Conservation (phyloP, 2,329 filamentous ascomycete species). For the Rutstroemia sp. region DNA sequence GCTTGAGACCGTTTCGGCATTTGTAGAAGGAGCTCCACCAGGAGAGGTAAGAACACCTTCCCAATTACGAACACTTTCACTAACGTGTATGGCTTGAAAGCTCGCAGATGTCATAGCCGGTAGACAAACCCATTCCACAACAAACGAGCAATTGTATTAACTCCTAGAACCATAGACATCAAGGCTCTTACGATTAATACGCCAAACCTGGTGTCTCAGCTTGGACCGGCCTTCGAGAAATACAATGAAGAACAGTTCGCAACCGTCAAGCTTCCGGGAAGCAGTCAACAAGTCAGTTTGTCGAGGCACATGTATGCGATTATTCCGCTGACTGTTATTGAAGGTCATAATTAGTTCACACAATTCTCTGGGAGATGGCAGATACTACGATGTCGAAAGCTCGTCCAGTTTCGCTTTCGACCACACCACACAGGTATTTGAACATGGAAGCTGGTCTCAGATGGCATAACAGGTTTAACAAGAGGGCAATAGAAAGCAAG, state of each 20-base stretch:
- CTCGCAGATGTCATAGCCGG: constrained; percentile 83
- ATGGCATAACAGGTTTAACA: not conserved
- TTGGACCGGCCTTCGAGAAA: constrained; percentile 78
- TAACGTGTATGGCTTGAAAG: constrained; percentile 39
- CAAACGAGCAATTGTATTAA: not conserved
- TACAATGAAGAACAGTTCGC: constrained; percentile 96
- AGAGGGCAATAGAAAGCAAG: constrained; percentile 61
- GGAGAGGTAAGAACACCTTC: constrained; percentile 64
- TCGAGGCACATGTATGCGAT: no score
- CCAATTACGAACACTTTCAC: constrained; percentile 1
- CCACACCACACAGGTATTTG: constrained; percentile 64
- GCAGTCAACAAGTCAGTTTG: constrained; percentile 62
- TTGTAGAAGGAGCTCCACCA: constrained; percentile 88
- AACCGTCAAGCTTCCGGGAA: constrained; percentile 81
- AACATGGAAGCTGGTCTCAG: not conserved
- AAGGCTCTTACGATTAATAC: constrained; percentile 72
- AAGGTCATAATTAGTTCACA: constrained; percentile 76
- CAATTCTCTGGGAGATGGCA: constrained; percentile 70
- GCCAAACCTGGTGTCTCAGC: constrained; percentile 59
- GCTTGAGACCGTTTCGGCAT: constrained; percentile 65
- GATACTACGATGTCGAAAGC: constrained; percentile 87
- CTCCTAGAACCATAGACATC: constrained; percentile 57
- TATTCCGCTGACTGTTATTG: constrained; percentile 15
- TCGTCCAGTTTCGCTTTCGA: constrained; percentile 85
- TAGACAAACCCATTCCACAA: constrained; percentile 34